Evolutionary conservation across 441 rosid species (phyloP), one percentile per base, ranked within the genome.

Genomic region (Gossypium schwendimanii): DNA sequence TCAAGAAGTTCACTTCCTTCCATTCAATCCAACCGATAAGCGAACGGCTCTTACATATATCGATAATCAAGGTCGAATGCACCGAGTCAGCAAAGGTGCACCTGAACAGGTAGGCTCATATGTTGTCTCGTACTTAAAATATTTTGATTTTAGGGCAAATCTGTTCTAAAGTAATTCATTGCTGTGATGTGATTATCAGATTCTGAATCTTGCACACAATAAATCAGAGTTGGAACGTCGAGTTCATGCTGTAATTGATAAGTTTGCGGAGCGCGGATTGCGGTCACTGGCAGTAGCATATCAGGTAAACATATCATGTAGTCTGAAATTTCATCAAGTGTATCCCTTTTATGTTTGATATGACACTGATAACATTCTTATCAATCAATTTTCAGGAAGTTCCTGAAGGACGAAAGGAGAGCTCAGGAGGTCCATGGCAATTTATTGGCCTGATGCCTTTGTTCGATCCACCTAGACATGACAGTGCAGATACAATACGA

Each of bases 381-480:
- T 60, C 6, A 33, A 61, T 70, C 44, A 47, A 57, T 24, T 20
- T 15, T 23, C 89, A 89, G 93, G 85, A 79, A 73, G 91, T 89
- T 63, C 93, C 91, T 5, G 93, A 87, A 15, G 86, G 86, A 81
- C 81, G 36, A 49, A 89, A 85, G 79, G 93, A 89, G 55, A 85
- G 88, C 31, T 7, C 85, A 0, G 91, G 93, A 71, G 80, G 87
- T 33, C 88, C 89, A 12, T 89, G 91, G 91, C 85, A 89, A 72
- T 89, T 89, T 76, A 75, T 89, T 54, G 93, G 87, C 26, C 79
- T 89, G 57, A 70, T 87, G 87, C 88, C 90, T 47, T 82, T 87
- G 50, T 89, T 89, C 76, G 93, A 89, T 78, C 93, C 93, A 44
- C 91, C 91, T 3, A 89, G 93, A 73, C 93, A 89, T 77, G 91